A percentile compares a stretch with the other conserved stretches of the same genome.
Evolutionary conservation across 2,329 filamentous ascomycete species (phyloP).

Genomic region (Xylaria polymorpha): DNA sequence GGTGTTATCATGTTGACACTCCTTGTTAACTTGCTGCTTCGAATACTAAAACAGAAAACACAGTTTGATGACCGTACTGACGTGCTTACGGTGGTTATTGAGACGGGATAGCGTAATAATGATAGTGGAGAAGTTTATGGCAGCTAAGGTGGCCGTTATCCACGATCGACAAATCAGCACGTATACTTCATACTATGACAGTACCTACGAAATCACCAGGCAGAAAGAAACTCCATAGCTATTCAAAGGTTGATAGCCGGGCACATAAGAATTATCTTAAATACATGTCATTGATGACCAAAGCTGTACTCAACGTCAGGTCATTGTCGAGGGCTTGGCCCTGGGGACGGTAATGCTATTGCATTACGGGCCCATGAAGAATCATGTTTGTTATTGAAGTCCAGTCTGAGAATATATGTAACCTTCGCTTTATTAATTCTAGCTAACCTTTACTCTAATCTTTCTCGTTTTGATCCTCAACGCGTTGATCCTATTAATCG

Average conservation of each 20-base stretch:
- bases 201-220: not conserved
- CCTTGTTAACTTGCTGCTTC: not conserved
- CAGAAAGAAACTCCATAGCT: too few relatives aligned
- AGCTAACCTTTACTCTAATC: not conserved
- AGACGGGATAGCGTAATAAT: not conserved
- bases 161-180: not conserved
- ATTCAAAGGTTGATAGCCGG: too few relatives aligned
- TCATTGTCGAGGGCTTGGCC: not conserved
- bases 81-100: not conserved
- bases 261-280: not conserved
- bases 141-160: not conserved
- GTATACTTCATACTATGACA: not conserved
- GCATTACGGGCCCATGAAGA: not conserved
- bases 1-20: not conserved
- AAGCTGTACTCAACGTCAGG: not conserved
- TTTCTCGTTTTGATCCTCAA: not conserved
- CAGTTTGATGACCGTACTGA: not conserved
- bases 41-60: not conserved
- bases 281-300: not conserved
- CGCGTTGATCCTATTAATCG: not conserved
- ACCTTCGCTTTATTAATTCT: not conserved
- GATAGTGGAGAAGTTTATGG: not conserved
- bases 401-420: not conserved
- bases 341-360: not conserved
- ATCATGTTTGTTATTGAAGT: not conserved